Evolutionary conservation across 2,329 filamentous ascomycete species (phyloP), one percentile per base, ranked within the genome.

Genomic region (Colletotrichum sp.): DNA sequence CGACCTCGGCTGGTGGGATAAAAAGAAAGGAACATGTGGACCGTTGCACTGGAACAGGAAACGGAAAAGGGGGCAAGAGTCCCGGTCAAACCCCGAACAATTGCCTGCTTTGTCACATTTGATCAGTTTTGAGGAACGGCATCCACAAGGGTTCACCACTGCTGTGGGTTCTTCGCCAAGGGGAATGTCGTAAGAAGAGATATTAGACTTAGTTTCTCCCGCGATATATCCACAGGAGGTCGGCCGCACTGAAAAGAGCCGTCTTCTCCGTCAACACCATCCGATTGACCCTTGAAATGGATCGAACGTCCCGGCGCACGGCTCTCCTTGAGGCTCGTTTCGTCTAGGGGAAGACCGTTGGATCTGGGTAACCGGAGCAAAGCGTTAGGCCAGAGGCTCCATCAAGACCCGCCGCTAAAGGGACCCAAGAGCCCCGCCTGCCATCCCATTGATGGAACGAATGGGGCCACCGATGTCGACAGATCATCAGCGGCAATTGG

Each of bases 401-500:
- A 39, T 21, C 21, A 21, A 16, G 68, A 75, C 36, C 69, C 69
- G 52, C 52, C 28, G 32, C 18, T 67, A 21, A n/a, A 39, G 34
- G 34, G 15, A 26, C 28, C 18, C 49, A 21, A 21, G 4, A 34
- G 63, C 12, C 69, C 36, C 69, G 55, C 70, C 28, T 71, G 72
- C 24, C 44, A 59, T 60, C 59, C 57, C 70, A 62, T 52, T 52
- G 44, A 52, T 52, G 44, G 44, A 52, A 52, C 21, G 57, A 32
- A 49, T 28, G 18, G 34, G 32, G 7, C 44, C 52, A n/a, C 28
- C 52, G 69, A 63, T 30, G 34, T 72, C 59, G 32, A 73, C 57
- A 65, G 44, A 65, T 52, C 64, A 57, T 32, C 71, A 52, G 28
- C 70, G 70, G 59, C 70, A 69, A 34, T 73, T 64, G 64, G 57